Percentiles rank a stretch among this genome's conserved stretches.
Evolutionary conservation across 1,284 basidiomycete species (phyloP).

Genomic region (Cutaneotrichosporon dermatis): DNA sequence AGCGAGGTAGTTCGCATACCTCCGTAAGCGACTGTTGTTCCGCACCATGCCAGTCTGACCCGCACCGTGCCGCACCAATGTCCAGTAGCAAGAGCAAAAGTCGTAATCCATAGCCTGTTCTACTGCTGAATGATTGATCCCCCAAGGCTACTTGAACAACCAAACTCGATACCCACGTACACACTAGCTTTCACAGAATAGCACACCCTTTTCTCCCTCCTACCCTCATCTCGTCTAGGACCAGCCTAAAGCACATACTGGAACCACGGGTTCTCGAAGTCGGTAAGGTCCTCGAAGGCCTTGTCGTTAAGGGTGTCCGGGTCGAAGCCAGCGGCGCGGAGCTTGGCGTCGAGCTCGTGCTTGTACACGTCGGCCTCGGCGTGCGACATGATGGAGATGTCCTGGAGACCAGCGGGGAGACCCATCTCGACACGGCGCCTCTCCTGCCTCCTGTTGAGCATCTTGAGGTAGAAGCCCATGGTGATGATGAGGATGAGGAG

Average conservation of each 20-base stretch:
- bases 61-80: too few relatives aligned
- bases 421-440: conserved; percentile 37
- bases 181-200: too few relatives aligned
- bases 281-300: conserved; percentile 23
- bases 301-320: conserved; percentile 18
- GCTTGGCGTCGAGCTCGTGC: conserved; percentile 18
- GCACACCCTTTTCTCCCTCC: too few relatives aligned
- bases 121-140: too few relatives aligned
- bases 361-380: conserved; percentile 32
- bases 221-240: too few relatives aligned
- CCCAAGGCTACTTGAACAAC: too few relatives aligned
- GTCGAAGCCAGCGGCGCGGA: conserved; percentile 20
- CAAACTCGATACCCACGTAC: too few relatives aligned
- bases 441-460: conserved; percentile 39
- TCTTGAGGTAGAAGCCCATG: conserved; percentile 40
- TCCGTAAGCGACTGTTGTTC: too few relatives aligned
- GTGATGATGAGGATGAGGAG: conserved; percentile 34
- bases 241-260: conserved; percentile 8
- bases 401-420: conserved; percentile 37
- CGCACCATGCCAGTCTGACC: too few relatives aligned
- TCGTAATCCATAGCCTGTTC: too few relatives aligned
- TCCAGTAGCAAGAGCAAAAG: too few relatives aligned
- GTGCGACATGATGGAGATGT: conserved; percentile 36
- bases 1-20: too few relatives aligned
- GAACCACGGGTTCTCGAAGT: conserved; percentile 15